These are phyloP conservation scores for Oxytropis ochrocephala DNA, from an alignment of 306 rosid species.

Conservation along the genomic window DNA sequence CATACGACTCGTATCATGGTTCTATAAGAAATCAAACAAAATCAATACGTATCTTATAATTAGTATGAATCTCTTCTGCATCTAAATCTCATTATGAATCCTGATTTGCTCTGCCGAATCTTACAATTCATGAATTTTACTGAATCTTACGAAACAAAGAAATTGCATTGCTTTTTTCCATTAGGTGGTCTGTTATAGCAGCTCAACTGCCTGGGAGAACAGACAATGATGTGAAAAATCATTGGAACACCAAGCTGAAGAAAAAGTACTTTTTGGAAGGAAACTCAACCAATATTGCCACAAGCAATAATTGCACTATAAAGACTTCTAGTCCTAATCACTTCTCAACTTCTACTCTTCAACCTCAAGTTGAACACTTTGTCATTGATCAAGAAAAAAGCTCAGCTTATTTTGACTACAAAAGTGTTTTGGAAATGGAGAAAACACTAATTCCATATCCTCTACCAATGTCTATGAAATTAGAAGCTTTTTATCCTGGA, in stretches of 20 bases:
- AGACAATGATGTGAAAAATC: conserved; percentile 29
- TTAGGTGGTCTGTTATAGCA: conserved; percentile 28
- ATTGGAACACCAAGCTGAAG: conserved; percentile 29
- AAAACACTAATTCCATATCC: background rate
- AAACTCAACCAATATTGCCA: background rate
- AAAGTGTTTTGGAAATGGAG: background rate
- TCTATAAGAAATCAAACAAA: too few species aligned
- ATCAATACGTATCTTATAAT: too few species aligned
- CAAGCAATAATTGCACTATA: background rate
- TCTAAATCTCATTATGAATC: too few species aligned
- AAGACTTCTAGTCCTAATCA: background rate
- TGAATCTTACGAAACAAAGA: too few species aligned
- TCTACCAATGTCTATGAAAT: conserved; percentile 6
- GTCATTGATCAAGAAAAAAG: background rate
- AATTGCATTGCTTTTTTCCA: background rate
- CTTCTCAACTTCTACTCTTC: conserved; percentile 13
- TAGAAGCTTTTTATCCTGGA: conserved; percentile 1
- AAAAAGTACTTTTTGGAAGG: background rate
- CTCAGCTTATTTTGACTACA: background rate
- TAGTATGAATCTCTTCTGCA: too few species aligned
- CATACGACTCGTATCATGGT: too few species aligned
- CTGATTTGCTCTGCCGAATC: too few species aligned
- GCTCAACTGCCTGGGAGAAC: conserved; percentile 25
- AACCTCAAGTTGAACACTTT: conserved; percentile 14
- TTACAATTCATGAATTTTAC: too few species aligned